Conservation (phyloP, 2,329 filamentous ascomycete species). For the Triangularia verruculosa region DNA sequence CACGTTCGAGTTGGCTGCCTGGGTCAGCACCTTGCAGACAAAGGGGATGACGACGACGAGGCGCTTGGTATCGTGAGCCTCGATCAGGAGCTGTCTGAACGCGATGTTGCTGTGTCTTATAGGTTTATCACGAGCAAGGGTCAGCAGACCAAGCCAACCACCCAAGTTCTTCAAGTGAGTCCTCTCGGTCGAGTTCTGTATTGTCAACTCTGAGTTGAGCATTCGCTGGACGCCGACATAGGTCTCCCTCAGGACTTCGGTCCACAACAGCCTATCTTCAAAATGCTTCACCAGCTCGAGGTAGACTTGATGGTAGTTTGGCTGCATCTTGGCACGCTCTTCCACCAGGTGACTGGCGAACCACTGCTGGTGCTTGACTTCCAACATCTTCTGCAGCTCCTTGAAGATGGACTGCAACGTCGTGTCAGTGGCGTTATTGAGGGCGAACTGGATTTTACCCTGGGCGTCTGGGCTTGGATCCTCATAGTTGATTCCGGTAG, state of each 20-base stretch:
- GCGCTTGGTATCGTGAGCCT: slow-evolving; percentile 89
- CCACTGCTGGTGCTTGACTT: slow-evolving; percentile 86
- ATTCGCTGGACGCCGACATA: slow-evolving; percentile 82
- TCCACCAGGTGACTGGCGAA: slow-evolving; percentile 94
- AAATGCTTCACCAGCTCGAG: slow-evolving; percentile 84
- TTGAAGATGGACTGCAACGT: slow-evolving; percentile 82
- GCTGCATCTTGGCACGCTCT: slow-evolving; percentile 93
- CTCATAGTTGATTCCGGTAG: slow-evolving; percentile 64
- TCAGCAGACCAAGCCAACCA: slow-evolving; percentile 88
- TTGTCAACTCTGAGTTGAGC: slow-evolving; percentile 83
- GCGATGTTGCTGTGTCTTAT: slow-evolving; percentile 96
- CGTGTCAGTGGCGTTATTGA: slow-evolving; percentile 93
- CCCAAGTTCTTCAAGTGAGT: slow-evolving; percentile 90
- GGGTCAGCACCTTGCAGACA: slow-evolving; percentile 90
- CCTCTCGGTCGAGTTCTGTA: slow-evolving; percentile 81
- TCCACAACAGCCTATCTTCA: slow-evolving; percentile 74
- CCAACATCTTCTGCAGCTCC: slow-evolving; percentile 75
- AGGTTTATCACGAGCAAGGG: slow-evolving; percentile 87
- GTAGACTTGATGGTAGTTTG: slow-evolving; percentile 93
- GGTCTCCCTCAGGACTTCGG: slow-evolving; percentile 88
- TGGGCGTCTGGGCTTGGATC: slow-evolving; percentile 82
- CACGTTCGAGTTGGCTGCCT: slow-evolving; percentile 79
- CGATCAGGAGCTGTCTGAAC: slow-evolving; percentile 91
- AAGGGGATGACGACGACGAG: slow-evolving; percentile 93
- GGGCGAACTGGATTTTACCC: slow-evolving; percentile 89